Evolutionary conservation across 2,329 filamentous ascomycete species (phyloP).

Genomic region (Aureobasidium sp.): DNA sequence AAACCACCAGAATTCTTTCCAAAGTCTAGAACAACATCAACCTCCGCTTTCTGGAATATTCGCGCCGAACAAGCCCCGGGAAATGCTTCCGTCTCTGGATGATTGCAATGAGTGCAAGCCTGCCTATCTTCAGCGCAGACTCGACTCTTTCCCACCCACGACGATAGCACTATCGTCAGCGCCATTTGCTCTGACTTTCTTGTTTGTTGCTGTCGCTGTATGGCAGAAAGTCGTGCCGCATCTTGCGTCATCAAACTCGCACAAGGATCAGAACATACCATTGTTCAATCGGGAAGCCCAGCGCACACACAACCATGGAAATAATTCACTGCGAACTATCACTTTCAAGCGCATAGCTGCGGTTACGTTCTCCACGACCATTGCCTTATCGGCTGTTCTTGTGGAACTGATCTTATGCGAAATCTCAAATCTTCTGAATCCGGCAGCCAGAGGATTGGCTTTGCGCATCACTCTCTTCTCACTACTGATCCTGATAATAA

Average conservation of each 20-base stretch:
- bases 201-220: slow-evolving; percentile 54
- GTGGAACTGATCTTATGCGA: slow-evolving; percentile 78
- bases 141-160: slow-evolving; percentile 39
- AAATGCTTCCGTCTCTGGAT: slow-evolving; percentile 23
- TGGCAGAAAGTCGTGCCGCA: slow-evolving; percentile 64
- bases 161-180: slow-evolving; percentile 53
- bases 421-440: slow-evolving; percentile 67
- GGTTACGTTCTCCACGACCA: slow-evolving; percentile 65
- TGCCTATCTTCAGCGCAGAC: slow-evolving; percentile 38
- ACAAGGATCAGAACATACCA: slow-evolving; percentile 54
- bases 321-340: slow-evolving; percentile 19
- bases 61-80: background rate
- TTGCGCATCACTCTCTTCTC: slow-evolving; percentile 63
- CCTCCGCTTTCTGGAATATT: background rate
- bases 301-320: slow-evolving; percentile 36
- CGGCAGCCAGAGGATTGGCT: slow-evolving; percentile 58
- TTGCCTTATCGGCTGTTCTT: slow-evolving; percentile 69
- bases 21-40: background rate
- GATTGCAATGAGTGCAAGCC: slow-evolving; percentile 54
- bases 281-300: slow-evolving; percentile 46
- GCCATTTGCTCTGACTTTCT: slow-evolving; percentile 66
- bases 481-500: slow-evolving; percentile 63
- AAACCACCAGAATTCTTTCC: too few relatives aligned
- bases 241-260: slow-evolving; percentile 49
- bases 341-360: slow-evolving; percentile 33